phyloP scores from a whole-genome alignment of 768 basidiomycete species.

The Rhodotorula graminis region DNA sequence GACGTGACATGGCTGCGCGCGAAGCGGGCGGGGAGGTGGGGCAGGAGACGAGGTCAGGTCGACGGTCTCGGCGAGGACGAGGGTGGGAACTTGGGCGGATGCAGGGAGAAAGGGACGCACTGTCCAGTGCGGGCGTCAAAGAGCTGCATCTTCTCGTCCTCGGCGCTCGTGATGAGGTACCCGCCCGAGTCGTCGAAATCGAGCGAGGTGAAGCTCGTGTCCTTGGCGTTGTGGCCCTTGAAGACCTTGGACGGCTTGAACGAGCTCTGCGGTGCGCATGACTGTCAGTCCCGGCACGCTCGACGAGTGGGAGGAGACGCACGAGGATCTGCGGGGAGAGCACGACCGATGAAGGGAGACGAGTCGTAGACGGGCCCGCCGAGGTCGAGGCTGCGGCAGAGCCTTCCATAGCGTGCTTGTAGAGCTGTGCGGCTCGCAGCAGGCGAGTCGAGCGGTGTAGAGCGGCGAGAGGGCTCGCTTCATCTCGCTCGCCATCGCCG shows the following conservation, averaged over 20 bases:
- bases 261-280: background rate
- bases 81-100: no score
- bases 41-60: background rate
- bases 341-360: background rate
- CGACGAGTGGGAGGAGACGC: background rate
- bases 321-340: conserved; percentile 16
- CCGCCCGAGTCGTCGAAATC: conserved; percentile 89
- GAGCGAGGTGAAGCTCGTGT: conserved; percentile 68
- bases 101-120: conserved; percentile 57
- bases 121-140: conserved; percentile 88
- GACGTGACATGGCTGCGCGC: conserved; percentile 61
- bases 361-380: background rate
- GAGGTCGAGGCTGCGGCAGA: conserved; percentile 5
- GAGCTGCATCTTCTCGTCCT: conserved; percentile 86
- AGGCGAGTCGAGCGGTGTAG: no score
- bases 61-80: no score
- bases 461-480: no score
- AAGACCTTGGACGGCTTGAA: conserved; percentile 87
- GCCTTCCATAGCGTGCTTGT: background rate
- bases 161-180: conserved; percentile 73
- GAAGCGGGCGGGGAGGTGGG: background rate
- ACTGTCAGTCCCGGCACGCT: no score
- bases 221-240: conserved; percentile 67
- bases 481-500: no score
- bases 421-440: no score